Evolutionary conservation across 2,329 filamentous ascomycete genomes (phyloP), one percentile per base, ranked within the genome.

Genomic region (Coleophoma cylindrospora): DNA sequence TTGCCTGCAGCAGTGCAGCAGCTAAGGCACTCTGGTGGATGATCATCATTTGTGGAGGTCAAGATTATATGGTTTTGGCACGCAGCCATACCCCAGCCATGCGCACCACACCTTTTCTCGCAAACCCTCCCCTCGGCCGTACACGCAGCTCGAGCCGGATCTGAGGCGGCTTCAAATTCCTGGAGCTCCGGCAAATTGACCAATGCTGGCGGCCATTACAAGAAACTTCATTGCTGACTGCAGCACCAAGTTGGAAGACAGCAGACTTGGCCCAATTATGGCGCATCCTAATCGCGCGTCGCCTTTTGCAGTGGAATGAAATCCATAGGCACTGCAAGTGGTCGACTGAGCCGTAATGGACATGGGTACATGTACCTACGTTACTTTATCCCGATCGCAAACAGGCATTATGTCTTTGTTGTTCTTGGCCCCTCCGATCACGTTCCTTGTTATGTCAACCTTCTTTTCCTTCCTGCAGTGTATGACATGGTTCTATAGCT

Each of bases 271-370:
- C 19, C 19, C 12, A 33, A 27, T 44, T n/a, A 21, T 44, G 41
- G 27, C 27, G 41, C 41, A 32, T 33, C 22, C 41, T 27, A 34
- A 21, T 19, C 43, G 34, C 40, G 32, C 19, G 21, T 27, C 37
- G 21, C 32, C 17, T 34, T 32, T 27, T 10, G 27, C 27, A 8
- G 27, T 2, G 27, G 27, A 27, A 27, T 27, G 27, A 27, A 27
- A 12, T n/a, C 27, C 45, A 27, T 45, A 50, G 43, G 47, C 38
- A n/a, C 44, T 49, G 46, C 47, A 36, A 82, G 47, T 69, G 68
- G 40, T 59, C 62, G 56, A 68, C 68, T 51, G 41, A 83, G 62
- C 61, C 69, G 63, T 55, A 72, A 12, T 66, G 58, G 83, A 79
- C 21, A 72, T 71, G 50, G 67, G 53, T 50, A 58, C 63, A 63